These are phyloP conservation scores for Malus hybrid DNA, from an alignment of 331 rosid species.

Conservation along the genomic window DNA sequence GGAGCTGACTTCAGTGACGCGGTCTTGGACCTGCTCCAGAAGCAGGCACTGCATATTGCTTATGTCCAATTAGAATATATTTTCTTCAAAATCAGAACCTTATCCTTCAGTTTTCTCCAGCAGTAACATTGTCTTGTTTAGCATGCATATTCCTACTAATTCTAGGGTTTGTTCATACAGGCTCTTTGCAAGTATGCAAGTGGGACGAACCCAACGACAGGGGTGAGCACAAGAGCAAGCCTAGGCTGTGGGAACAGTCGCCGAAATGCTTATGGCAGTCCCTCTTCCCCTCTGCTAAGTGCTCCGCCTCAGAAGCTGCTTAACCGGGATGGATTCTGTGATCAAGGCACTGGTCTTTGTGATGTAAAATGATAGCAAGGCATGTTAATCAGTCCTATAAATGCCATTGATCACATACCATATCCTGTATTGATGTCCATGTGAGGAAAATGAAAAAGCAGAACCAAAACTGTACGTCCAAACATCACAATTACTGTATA, in stretches of 20 bases:
- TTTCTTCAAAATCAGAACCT: not conserved
- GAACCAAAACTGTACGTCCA: not conserved
- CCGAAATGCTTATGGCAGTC: conserved; percentile 77
- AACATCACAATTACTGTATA: too few species aligned
- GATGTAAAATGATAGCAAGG: conserved; percentile 44
- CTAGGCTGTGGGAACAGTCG: conserved; percentile 93
- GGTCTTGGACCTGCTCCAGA: conserved; percentile 77
- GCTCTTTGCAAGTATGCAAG: conserved; percentile 94
- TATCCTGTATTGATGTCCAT: not conserved
- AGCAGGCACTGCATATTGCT: conserved; percentile 37
- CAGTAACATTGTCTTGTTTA: not conserved
- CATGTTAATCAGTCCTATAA: not conserved
- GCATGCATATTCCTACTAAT: not conserved
- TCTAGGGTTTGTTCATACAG: conserved; percentile 18
- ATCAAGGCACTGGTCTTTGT: conserved; percentile 72
- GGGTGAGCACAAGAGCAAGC: conserved; percentile 89
- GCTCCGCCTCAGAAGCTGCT: conserved; percentile 75
- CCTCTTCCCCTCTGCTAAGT: conserved; percentile 84
- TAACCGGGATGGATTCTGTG: conserved; percentile 77
- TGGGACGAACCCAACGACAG: conserved; percentile 85
- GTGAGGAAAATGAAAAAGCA: not conserved
- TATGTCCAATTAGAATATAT: too few species aligned
- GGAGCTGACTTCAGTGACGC: conserved; percentile 98
- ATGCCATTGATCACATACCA: not conserved
- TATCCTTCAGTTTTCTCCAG: not conserved